A percentile compares a stretch with the other conserved stretches of the same genome.
Conservation (phyloP, 2,329 filamentous ascomycete species). For the Alternaria ethzedia region DNA sequence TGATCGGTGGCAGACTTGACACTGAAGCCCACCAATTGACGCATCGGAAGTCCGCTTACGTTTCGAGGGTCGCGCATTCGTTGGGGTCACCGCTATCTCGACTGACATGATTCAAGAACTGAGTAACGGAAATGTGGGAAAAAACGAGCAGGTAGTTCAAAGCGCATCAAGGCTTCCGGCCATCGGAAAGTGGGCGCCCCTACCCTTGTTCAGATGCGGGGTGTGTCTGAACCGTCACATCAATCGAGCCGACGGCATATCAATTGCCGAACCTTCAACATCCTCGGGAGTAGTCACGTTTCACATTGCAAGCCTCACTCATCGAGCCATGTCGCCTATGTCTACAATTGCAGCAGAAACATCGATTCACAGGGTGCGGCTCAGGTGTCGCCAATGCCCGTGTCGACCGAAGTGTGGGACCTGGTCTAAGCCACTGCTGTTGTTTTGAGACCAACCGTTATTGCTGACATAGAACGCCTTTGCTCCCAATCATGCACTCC, state of each 20-base stretch:
- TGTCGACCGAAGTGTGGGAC: background rate
- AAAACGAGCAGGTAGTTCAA: background rate
- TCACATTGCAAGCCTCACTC: background rate
- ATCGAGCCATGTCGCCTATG: background rate
- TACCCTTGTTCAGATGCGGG: background rate
- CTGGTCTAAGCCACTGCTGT: background rate
- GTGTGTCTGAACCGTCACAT: background rate
- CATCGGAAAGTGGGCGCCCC: background rate
- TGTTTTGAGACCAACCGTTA: background rate
- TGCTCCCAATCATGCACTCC: conserved; percentile 45
- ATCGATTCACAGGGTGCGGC: background rate
- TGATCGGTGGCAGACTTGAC: conserved; percentile 34
- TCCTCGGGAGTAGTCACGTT: background rate
- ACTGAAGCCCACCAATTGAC: conserved; percentile 16
- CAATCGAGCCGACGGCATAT: background rate
- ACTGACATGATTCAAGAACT: background rate
- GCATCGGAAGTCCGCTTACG: conserved; percentile 8
- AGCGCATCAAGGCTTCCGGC: background rate
- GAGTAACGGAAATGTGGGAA: background rate
- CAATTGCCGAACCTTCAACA: background rate
- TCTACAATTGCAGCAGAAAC: background rate
- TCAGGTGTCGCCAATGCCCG: background rate
- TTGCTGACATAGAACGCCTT: conserved; percentile 1
- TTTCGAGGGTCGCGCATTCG: conserved; percentile 2
- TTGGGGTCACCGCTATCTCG: background rate